Conservation (phyloP, 1,139 yeast species). For the Candida buenavistaensis region DNA sequence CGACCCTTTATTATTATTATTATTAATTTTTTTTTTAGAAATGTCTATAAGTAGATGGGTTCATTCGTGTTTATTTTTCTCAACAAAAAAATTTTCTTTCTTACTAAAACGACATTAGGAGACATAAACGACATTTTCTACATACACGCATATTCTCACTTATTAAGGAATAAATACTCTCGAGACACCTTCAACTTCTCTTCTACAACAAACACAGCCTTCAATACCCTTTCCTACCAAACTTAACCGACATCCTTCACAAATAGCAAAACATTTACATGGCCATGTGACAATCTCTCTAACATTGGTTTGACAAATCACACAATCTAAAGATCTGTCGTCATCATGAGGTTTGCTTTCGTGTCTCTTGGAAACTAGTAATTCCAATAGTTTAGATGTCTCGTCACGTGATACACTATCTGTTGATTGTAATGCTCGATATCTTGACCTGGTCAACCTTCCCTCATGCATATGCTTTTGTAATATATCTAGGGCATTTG, state of each 20-base stretch:
- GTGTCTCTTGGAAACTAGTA: conserved; percentile 18
- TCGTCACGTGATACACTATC: conserved; percentile 13
- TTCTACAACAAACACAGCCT: conserved; percentile 84
- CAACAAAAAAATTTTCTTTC: too few species aligned
- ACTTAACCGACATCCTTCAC: conserved; percentile 81
- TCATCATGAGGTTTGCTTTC: conserved; percentile 12
- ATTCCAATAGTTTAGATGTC: conserved; percentile 18
- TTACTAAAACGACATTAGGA: too few species aligned
- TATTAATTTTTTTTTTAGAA: too few species aligned
- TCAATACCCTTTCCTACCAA: conserved; percentile 72
- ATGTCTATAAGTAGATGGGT: too few species aligned
- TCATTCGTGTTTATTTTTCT: too few species aligned
- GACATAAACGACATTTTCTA: too few species aligned
- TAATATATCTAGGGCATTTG: conserved; percentile 24
- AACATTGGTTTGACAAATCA: conserved; percentile 73
- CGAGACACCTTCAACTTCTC: conserved; percentile 61
- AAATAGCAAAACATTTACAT: conserved; percentile 83
- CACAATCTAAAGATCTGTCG: conserved; percentile 52
- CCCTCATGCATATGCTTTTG: conserved; percentile 33
- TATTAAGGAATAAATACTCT: conserved; percentile 51
- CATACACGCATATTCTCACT: conserved; percentile 1
- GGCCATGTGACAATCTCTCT: conserved; percentile 91
- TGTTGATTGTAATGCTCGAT: conserved; percentile 15
- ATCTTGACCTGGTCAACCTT: conserved; percentile 47
- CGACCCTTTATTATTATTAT: too few species aligned